phyloP scores from a whole-genome alignment of 129 eudicot genomes.

The Flaveria sonorensis region DNA sequence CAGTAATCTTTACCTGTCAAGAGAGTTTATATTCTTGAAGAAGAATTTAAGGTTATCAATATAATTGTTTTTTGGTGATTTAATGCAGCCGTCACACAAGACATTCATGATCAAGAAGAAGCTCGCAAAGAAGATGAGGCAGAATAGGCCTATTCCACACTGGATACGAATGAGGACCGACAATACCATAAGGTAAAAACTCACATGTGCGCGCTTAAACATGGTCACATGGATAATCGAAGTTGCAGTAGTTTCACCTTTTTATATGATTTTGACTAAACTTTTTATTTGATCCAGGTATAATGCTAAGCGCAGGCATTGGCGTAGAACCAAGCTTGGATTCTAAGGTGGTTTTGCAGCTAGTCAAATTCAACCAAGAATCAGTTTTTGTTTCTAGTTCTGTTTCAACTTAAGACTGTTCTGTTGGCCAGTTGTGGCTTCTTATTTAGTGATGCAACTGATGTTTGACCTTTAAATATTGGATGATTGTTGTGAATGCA shows the following conservation, averaged over 20 bases:
- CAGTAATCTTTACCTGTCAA: not conserved
- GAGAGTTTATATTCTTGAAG: not conserved
- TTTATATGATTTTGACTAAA: not conserved
- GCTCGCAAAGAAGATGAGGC: conserved; percentile 93
- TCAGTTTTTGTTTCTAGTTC: conserved; percentile 15
- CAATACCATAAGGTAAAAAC: conserved; percentile 69
- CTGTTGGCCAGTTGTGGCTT: conserved; percentile 2
- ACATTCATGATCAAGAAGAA: conserved; percentile 88
- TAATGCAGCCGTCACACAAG: conserved; percentile 84
- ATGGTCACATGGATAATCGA: not conserved
- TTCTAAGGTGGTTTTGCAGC: conserved; percentile 49
- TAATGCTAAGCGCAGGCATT: conserved; percentile 95
- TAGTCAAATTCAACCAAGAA: conserved; percentile 3
- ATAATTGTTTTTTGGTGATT: not conserved
- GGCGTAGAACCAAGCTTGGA: conserved; percentile 96
- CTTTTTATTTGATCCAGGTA: conserved; percentile 44
- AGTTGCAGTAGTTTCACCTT: not conserved
- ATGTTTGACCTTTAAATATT: conserved; percentile 1
- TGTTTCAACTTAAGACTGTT: not conserved
- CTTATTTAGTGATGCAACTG: not conserved
- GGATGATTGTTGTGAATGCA: conserved; percentile 3
- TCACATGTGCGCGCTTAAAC: not conserved
- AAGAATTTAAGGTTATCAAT: not conserved
- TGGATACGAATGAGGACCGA: conserved; percentile 94
- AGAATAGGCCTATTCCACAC: conserved; percentile 83